phyloP scores from a whole-genome alignment of 1,139 yeast species.

The Arxiozyma bovina region DNA sequence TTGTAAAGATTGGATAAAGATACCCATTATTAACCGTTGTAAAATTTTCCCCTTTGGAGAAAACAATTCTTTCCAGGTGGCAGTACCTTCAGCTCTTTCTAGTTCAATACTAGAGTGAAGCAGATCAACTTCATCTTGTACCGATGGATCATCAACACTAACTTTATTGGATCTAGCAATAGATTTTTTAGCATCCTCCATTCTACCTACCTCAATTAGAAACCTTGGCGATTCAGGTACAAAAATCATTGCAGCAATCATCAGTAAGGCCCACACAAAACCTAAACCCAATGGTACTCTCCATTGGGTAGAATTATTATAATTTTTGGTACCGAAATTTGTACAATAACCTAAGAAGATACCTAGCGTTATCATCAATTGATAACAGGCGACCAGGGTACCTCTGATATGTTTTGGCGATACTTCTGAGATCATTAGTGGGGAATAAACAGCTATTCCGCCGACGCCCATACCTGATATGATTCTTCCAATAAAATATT shows the following conservation, averaged over 20 bases:
- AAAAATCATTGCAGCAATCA: conserved; percentile 11
- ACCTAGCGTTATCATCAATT: conserved; percentile 13
- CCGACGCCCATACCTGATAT: conserved; percentile 58
- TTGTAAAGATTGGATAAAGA: conserved; percentile 9
- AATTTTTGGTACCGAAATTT: conserved; percentile 12
- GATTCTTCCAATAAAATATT: conserved; percentile 24
- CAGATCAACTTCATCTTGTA: conserved; percentile 9
- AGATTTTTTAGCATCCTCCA: conserved; percentile 44
- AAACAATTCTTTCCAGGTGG: conserved; percentile 11
- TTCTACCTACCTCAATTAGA: conserved; percentile 9
- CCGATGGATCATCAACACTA: conserved; percentile 12
- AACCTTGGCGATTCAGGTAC: conserved; percentile 16
- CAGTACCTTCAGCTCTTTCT: conserved; percentile 12
- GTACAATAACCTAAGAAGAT: conserved; percentile 14
- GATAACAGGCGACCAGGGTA: conserved; percentile 11
- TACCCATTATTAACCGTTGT: conserved; percentile 10
- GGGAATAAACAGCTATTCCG: conserved; percentile 50
- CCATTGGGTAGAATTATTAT: conserved; percentile 12
- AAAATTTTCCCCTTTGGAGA: conserved; percentile 9
- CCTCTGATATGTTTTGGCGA: conserved; percentile 53
- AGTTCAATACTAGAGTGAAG: conserved; percentile 8
- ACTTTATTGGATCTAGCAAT: conserved; percentile 52
- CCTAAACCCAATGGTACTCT: conserved; percentile 13
- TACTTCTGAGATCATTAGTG: conserved; percentile 56
- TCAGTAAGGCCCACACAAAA: conserved; percentile 12